Evolutionary conservation across 2,329 filamentous ascomycete genomes (phyloP), one percentile per base, ranked within the genome.

Genomic region (Claviceps capensis): DNA sequence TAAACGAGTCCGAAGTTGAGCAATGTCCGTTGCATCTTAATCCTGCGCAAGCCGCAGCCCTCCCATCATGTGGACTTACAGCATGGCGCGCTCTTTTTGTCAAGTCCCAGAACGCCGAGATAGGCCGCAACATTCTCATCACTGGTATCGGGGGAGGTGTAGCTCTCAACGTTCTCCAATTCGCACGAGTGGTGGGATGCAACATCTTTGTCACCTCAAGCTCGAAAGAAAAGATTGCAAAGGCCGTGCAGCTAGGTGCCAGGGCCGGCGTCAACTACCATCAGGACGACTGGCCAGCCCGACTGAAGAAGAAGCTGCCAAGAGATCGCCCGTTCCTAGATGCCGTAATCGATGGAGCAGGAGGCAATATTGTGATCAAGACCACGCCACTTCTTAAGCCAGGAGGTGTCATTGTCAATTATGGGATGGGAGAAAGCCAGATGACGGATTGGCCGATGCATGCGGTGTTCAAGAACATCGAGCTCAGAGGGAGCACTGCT

Each of bases 121-220:
- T 69, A 0, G 87, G 87, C 3, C 72, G 78, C 55, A 94, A 94
- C 63, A 74, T 97, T 4, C 72, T 97, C 36, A 70, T 97, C 43
- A 96, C 91, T 3, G 91, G 91, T 0, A 94, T 97, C 66, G 91
- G 91, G 37, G 91, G 91, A 40, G 91, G 91, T 44, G 91, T 96
- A 1, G 91, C 91, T 37, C 71, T 96, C 52, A 83, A 87, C 72
- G 85, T 79, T 6, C 70, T 96, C 59, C 76, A 87, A 65, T 95
- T 94, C 68, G 89, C 81, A 9, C 81, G 83, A 11, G 88, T 80
- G 8, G 70, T 80, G 57, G 86, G 88, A 37, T 80, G 83, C 60
- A 81, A 83, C 64, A 85, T 91, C n/a, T 95, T 76, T 62, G 88
- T 95, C 52, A 91, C 84, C 2, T 88, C 82, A 52, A 82, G 86